phyloP scores from a whole-genome alignment of 2,329 filamentous ascomycete genomes.

The Penicillium sp. region DNA sequence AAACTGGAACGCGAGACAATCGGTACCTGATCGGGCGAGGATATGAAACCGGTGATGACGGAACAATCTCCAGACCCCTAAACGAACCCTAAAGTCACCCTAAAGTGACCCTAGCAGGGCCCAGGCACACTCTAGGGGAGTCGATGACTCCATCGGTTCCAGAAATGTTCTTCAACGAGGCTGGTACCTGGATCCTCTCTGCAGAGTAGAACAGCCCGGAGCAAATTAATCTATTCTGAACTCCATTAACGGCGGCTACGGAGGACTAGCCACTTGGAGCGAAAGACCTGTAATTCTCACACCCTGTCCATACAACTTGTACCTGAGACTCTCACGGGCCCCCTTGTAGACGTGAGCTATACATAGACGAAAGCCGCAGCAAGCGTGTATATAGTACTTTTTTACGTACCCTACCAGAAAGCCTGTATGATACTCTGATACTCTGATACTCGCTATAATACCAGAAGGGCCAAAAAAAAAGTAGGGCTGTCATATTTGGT shows the following conservation, averaged over 20 bases:
- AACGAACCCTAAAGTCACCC: background rate
- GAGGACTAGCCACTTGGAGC: conserved; percentile 9
- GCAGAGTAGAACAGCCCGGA: background rate
- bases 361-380: conserved; percentile 4
- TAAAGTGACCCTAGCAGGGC: conserved; percentile 10
- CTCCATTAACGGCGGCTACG: conserved; percentile 5
- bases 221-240: conserved; percentile 3
- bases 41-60: conserved; percentile 3
- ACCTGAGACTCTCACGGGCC: background rate
- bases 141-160: conserved; percentile 7
- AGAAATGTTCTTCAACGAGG: background rate
- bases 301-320: background rate
- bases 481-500: conserved; percentile 7
- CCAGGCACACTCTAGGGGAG: conserved; percentile 11
- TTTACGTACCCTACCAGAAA: too few species aligned
- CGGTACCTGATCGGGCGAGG: conserved; percentile 5
- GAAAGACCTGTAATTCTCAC: background rate
- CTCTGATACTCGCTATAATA: background rate
- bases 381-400: too few species aligned
- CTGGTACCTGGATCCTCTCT: background rate
- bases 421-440: too few species aligned
- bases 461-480: background rate
- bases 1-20: background rate
- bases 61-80: conserved; percentile 1
- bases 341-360: conserved; percentile 3